Evolutionary conservation across 148 eudicot species (phyloP).

Genomic region (Fagopyrum esculentum): DNA sequence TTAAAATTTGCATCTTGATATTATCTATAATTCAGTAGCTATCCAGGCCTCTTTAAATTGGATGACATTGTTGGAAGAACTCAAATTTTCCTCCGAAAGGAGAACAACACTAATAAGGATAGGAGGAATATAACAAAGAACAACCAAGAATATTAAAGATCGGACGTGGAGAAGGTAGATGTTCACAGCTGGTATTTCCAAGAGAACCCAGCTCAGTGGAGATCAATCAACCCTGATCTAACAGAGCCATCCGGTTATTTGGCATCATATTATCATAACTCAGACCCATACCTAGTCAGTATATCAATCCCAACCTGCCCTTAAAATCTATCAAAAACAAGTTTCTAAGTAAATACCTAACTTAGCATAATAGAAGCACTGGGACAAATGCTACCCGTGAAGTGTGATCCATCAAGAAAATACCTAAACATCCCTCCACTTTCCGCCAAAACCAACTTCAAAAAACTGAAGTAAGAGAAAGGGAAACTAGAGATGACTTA

Average conservation of each 20-base stretch:
- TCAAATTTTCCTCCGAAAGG: not conserved
- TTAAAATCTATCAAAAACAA: not conserved
- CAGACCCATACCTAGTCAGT: not conserved
- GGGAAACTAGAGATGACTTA: not conserved
- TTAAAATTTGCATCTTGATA: not conserved
- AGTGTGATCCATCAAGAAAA: not conserved
- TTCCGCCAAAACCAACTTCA: not conserved
- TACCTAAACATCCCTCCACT: not conserved
- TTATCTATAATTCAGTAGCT: not conserved
- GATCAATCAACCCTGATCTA: not conserved
- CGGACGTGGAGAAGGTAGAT: too few relatives aligned
- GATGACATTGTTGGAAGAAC: not conserved
- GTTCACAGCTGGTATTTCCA: not conserved
- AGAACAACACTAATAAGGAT: not conserved
- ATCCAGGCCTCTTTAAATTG: not conserved
- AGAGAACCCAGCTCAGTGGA: not conserved
- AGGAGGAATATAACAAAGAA: too few relatives aligned
- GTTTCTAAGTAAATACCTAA: not conserved
- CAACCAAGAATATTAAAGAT: too few relatives aligned
- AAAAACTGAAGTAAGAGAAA: not conserved
- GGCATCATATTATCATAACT: not conserved
- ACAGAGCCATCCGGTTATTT: not conserved
- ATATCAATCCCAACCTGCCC: not conserved
- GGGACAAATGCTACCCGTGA: not conserved
- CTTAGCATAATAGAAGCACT: not conserved